Evolutionary conservation across 805 yeast species (phyloP).

Genomic region (Sporopachydermia lactativora): DNA sequence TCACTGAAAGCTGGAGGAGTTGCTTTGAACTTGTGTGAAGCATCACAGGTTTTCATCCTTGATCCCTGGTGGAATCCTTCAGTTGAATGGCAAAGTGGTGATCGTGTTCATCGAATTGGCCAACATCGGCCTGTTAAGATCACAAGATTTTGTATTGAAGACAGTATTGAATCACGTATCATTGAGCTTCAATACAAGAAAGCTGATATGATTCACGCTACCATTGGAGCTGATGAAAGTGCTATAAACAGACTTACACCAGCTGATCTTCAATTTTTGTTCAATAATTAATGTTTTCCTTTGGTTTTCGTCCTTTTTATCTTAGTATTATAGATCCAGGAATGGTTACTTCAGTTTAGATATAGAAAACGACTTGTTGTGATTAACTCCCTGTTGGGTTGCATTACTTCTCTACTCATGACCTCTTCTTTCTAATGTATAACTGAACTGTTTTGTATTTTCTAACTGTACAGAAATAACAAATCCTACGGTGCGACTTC

Average conservation of each 20-base stretch:
- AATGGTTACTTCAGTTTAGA: too few species aligned
- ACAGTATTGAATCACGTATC: slow-evolving; percentile 91
- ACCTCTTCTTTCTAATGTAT: too few species aligned
- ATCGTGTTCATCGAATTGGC: slow-evolving; percentile 95
- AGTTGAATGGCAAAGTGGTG: slow-evolving; percentile 97
- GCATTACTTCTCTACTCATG: too few species aligned
- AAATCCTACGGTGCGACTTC: too few species aligned
- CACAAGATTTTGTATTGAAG: slow-evolving; percentile 88
- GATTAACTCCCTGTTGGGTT: too few species aligned
- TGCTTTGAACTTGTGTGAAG: slow-evolving; percentile 90
- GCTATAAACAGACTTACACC: slow-evolving; percentile 86
- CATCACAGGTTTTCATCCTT: slow-evolving; percentile 87
- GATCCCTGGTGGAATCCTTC: slow-evolving; percentile 99
- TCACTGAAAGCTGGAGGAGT: slow-evolving; percentile 98
- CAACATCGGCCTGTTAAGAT: slow-evolving; percentile 90
- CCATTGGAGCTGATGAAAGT: slow-evolving; percentile 82
- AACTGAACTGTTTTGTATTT: too few species aligned
- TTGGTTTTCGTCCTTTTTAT: too few species aligned
- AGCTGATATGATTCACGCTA: slow-evolving; percentile 96
- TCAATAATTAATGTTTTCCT: slow-evolving; percentile 66
- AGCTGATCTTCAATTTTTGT: slow-evolving; percentile 88
- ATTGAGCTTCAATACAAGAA: slow-evolving; percentile 94
- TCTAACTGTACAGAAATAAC: too few species aligned
- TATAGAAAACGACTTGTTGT: too few species aligned
- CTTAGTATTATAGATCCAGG: too few species aligned